A percentile compares a stretch with the other conserved stretches of the same genome.
These are phyloP conservation scores for Leptographium wingfieldii DNA, from an alignment of 2,329 filamentous ascomycete species.

Conservation along the genomic window DNA sequence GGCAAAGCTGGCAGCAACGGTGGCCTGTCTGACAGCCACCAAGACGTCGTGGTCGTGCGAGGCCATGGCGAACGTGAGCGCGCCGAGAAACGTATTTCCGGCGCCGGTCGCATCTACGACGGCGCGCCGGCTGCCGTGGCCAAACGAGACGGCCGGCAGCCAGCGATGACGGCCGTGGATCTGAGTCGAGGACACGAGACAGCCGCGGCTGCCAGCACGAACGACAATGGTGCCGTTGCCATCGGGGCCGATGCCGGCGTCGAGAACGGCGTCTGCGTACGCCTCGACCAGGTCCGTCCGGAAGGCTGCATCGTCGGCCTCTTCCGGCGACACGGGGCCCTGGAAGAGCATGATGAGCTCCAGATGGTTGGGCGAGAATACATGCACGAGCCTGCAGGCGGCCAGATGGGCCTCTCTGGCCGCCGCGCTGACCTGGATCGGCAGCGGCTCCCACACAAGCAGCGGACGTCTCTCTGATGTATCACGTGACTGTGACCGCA, in stretches of 20 bases:
- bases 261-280: neutral
- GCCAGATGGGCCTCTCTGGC: neutral
- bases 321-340: neutral
- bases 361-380: conserved; percentile 5
- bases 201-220: neutral
- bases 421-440: neutral
- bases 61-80: neutral
- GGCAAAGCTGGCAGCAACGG: conserved; percentile 1
- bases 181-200: neutral
- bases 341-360: conserved; percentile 1
- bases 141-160: conserved; percentile 1
- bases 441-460: conserved; percentile 1
- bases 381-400: neutral
- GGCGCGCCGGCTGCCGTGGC: neutral
- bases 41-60: neutral
- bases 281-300: neutral
- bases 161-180: neutral
- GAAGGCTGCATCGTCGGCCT: neutral
- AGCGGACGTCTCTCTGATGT: neutral
- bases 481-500: neutral
- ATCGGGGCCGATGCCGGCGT: neutral
- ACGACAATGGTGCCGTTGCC: neutral
- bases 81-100: conserved; percentile 7
- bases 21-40: neutral
- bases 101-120: conserved; percentile 5